Percentiles rank a stretch among this genome's conserved stretches.
phyloP scores from a whole-genome alignment of 306 rosid genomes.

The Rosa lucieae region DNA sequence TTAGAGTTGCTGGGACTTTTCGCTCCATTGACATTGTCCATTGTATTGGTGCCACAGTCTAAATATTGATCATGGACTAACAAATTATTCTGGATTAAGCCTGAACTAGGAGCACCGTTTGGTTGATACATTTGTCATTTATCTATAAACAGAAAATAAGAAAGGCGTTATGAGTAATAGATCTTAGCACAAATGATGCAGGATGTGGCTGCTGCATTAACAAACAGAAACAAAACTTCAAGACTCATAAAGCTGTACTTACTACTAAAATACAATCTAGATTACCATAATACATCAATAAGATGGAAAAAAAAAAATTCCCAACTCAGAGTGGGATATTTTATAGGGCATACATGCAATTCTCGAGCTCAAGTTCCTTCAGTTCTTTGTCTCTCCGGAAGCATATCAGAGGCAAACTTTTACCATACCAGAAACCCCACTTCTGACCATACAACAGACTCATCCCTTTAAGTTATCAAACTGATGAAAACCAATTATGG shows the following conservation, averaged over 20 bases:
- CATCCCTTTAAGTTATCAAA: not conserved
- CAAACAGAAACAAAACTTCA: conserved; percentile 2
- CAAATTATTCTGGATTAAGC: conserved; percentile 48
- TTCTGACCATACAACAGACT: too few species aligned
- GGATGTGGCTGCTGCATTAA: not conserved
- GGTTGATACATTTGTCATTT: conserved; percentile 72
- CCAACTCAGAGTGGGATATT: not conserved
- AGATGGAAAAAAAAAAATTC: not conserved
- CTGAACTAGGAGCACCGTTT: conserved; percentile 50
- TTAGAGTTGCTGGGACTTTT: conserved; percentile 61
- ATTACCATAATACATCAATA: not conserved
- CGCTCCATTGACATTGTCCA: conserved; percentile 75
- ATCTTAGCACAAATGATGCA: conserved; percentile 14
- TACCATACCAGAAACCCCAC: not conserved
- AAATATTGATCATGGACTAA: conserved; percentile 54
- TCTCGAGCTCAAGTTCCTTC: not conserved
- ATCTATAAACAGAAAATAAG: conserved; percentile 38
- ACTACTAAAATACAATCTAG: not conserved
- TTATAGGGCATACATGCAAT: not conserved
- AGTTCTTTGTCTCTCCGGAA: not conserved
- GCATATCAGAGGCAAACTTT: not conserved
- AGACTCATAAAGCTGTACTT: not conserved
- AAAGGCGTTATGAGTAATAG: conserved; percentile 13
- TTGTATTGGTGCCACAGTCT: conserved; percentile 51
- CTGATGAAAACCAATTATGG: not conserved